phyloP scores from a whole-genome alignment of 192 early-diverging fungal genomes.

The Coemansia sp. region DNA sequence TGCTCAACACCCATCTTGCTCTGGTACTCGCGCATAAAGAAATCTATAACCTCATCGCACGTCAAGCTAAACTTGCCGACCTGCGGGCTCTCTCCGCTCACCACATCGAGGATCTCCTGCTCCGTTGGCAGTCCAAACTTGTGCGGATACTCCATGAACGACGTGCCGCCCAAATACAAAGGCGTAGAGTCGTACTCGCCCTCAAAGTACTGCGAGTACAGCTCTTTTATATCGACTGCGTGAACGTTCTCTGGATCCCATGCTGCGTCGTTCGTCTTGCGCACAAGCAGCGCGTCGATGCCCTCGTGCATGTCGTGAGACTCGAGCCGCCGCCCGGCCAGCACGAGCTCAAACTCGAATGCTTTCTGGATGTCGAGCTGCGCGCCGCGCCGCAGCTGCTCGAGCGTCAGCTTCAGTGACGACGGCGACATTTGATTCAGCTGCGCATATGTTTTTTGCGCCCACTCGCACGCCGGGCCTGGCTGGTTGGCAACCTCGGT shows the following conservation, averaged over 20 bases:
- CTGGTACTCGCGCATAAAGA: conserved; percentile 59
- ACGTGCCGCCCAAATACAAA: conserved; percentile 38
- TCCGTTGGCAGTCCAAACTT: conserved; percentile 68
- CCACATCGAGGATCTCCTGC: conserved; percentile 61
- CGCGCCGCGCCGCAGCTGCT: conserved; percentile 74
- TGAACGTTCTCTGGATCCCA: conserved; percentile 72
- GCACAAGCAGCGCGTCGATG: conserved; percentile 74
- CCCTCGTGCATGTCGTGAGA: conserved; percentile 89
- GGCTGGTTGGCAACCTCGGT: conserved; percentile 63
- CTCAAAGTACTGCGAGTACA: conserved; percentile 62
- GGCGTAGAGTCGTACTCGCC: conserved; percentile 16
- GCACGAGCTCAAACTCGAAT: conserved; percentile 81
- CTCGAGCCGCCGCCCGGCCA: conserved; percentile 74
- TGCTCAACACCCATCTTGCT: conserved; percentile 69
- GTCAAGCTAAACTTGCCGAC: conserved; percentile 61
- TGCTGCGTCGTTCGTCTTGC: conserved; percentile 60
- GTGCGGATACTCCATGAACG: conserved; percentile 62
- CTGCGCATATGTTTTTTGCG: conserved; percentile 61
- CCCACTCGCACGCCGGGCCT: conserved; percentile 55
- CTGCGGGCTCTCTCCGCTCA: conserved; percentile 66
- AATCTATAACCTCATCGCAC: conserved; percentile 58
- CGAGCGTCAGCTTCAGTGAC: conserved; percentile 84
- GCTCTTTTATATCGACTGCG: conserved; percentile 53
- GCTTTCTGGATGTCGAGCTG: conserved; percentile 71
- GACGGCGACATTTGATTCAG: conserved; percentile 78